Base-by-base conservation (phyloP, 768 basidiomycete genomes). In the Trametes cubensis region DNA sequence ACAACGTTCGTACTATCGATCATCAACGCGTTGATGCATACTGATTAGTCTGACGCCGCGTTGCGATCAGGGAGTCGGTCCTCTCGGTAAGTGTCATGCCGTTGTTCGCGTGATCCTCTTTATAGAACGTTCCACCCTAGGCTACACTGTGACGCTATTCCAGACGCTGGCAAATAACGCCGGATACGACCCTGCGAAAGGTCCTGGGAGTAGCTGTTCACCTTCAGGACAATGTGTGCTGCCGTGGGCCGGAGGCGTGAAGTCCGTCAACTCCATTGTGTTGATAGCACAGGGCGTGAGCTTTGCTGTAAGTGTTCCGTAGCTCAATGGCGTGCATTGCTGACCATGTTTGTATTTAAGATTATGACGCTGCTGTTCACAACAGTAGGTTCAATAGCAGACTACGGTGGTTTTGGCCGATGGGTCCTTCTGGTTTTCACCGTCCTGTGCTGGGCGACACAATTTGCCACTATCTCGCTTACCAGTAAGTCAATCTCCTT, bases 341-440 rank as follows among this genome's bases (percentile, higher is more conserved):
- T 34, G 34, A 34, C 2, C 10, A 3, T 50, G 10, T 6, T 2
- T 34, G 5, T 6, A 4, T 6, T n/a, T n/a, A n/a, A n/a, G 86
- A 76, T 90, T 18, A 92, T 93, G 90, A 92, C 92, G 0, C 63
- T 81, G 34, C 83, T 93, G 48, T 92, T 94, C 75, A 94, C 91
- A 1, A 91, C 89, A 0, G 84, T 94, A 64, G 21, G 75, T 38
- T 85, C 85, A 20, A 85, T 86, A 3, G 88, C 87, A 0, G 89
- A 91, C 69, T 91, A 89, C 65, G 87, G 88, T 4, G 80, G 75
- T 4, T 91, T 92, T 67, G 90, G 90, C 20, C 84, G 88, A 14
- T 93, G 90, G 89, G 72, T 93, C 8, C 77, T 94, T 17, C 75
- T 92, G 23, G 79, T 79, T 15, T 72, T 88, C 11, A 94, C 92